Evolutionary conservation across 352 stramenopile species (phyloP).

Genomic region (Phytophthora megakarya): DNA sequence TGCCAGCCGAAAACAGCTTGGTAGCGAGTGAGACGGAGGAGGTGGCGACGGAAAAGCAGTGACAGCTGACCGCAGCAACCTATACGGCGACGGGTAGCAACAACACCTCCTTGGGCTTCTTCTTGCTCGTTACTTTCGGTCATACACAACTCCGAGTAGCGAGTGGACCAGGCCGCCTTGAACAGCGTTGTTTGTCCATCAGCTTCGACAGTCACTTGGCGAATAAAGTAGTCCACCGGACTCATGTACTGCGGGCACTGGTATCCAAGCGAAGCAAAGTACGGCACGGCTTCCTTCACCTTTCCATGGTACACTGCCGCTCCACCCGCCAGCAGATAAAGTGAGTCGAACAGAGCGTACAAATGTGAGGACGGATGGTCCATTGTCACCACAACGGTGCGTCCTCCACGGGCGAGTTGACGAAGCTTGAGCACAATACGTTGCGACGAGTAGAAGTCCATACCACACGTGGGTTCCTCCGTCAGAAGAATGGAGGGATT

Average conservation of each 20-base stretch:
- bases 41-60: slow-evolving; percentile 51
- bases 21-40: slow-evolving; percentile 46
- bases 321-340: slow-evolving; percentile 63
- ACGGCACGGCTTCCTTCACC: slow-evolving; percentile 48
- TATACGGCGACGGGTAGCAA: slow-evolving; percentile 9
- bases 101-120: neutral
- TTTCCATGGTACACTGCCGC: slow-evolving; percentile 63
- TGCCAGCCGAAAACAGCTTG: slow-evolving; percentile 43
- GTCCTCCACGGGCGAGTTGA: slow-evolving; percentile 77
- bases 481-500: slow-evolving; percentile 84
- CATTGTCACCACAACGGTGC: slow-evolving; percentile 91
- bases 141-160: slow-evolving; percentile 25
- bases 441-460: slow-evolving; percentile 68
- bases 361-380: slow-evolving; percentile 78
- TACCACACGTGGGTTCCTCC: slow-evolving; percentile 80
- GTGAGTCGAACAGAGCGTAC: slow-evolving; percentile 57
- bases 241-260: slow-evolving; percentile 63
- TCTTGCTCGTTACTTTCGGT: slow-evolving; percentile 6
- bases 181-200: slow-evolving; percentile 39
- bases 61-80: slow-evolving; percentile 39
- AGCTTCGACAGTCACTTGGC: slow-evolving; percentile 48
- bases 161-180: slow-evolving; percentile 48
- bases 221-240: slow-evolving; percentile 71
- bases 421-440: slow-evolving; percentile 55
- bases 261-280: slow-evolving; percentile 61